Evolutionary conservation across 306 rosid species (phyloP).

Genomic region (Comarum palustre): DNA sequence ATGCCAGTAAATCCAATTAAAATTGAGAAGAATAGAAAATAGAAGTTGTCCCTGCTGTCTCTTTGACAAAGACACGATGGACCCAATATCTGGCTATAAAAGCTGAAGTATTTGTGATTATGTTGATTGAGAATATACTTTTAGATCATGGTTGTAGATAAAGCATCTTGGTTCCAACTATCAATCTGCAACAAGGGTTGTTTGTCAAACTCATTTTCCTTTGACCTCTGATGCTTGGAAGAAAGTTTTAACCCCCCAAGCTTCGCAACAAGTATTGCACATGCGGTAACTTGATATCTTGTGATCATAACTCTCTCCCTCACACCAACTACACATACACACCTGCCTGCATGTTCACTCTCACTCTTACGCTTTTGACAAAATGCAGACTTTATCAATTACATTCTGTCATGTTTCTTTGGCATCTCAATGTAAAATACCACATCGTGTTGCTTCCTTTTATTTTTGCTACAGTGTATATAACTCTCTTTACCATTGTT

Average conservation of each 20-base stretch:
- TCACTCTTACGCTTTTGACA: not conserved
- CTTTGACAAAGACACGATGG: too few relatives aligned
- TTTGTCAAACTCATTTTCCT: conserved; percentile 81
- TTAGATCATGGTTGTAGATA: too few relatives aligned
- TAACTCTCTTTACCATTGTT: conserved; percentile 57
- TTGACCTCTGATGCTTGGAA: conserved; percentile 79
- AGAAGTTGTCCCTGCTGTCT: too few relatives aligned
- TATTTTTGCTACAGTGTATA: conserved; percentile 47
- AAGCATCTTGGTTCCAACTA: too few relatives aligned
- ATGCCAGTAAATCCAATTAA: too few relatives aligned
- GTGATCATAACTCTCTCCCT: not conserved
- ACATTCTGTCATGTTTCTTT: not conserved
- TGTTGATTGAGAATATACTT: too few relatives aligned
- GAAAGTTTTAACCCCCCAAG: conserved; percentile 77
- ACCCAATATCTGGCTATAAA: too few relatives aligned
- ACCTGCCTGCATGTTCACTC: not conserved
- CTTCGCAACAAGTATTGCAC: conserved; percentile 69
- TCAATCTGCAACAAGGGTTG: too few relatives aligned
- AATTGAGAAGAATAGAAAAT: too few relatives aligned
- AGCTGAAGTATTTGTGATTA: too few relatives aligned
- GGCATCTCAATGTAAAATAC: not conserved
- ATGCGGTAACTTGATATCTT: conserved; percentile 54
- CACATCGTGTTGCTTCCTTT: conserved; percentile 57
- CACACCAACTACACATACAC: not conserved
- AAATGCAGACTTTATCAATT: not conserved